Evolutionary conservation across 768 basidiomycete genomes (phyloP), one percentile per base, ranked within the genome.

Genomic region (Calocybe indica): DNA sequence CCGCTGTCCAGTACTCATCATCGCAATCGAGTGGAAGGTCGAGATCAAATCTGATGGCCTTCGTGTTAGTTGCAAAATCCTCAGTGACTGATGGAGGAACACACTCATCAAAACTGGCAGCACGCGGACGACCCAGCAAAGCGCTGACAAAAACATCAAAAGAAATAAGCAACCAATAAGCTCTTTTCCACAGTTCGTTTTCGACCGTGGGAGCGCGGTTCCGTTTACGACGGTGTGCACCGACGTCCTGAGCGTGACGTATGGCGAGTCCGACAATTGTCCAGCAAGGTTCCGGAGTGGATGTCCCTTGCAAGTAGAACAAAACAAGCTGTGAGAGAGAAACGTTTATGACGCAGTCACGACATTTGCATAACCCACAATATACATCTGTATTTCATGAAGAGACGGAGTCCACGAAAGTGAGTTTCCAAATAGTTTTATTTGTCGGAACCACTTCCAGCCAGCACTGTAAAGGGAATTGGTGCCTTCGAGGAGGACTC

Each of bases 1-100:
- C 64, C 32, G 63, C 65, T 12, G 80, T 74, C 87, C 87, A 91
- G 53, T 81, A 88, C 58, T 85, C 83, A 52, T 88, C 85, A 54
- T 79, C 76, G 37, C 83, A 82, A 37, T 76, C 74, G 0, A 82
- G 62, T 1, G 75, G 78, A 7, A 82, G 64, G 44, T 89, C 87
- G 1, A 85, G 67, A 52, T 89, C 87, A 57, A 87, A 83, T 55
- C 86, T 88, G 47, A 14, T 12, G 22, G 6, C 5, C 40, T 46
- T 28, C 22, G 22, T 22, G 22, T 22, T 2, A 22, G 22, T 22
- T 7, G 11, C n/a, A 5, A 29, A 7, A 10, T 15, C 34, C 7
- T 14, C 5, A 30, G 12, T 34, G 14, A 12, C 37, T 30, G 5
- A 37, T 30, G n/a, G 10, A n/a, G 22, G 22, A 22, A 45, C 57